Evolutionary conservation across 2,329 filamentous ascomycete species (phyloP), one percentile per base, ranked within the genome.

Genomic region (Colletotrichum sp.): DNA sequence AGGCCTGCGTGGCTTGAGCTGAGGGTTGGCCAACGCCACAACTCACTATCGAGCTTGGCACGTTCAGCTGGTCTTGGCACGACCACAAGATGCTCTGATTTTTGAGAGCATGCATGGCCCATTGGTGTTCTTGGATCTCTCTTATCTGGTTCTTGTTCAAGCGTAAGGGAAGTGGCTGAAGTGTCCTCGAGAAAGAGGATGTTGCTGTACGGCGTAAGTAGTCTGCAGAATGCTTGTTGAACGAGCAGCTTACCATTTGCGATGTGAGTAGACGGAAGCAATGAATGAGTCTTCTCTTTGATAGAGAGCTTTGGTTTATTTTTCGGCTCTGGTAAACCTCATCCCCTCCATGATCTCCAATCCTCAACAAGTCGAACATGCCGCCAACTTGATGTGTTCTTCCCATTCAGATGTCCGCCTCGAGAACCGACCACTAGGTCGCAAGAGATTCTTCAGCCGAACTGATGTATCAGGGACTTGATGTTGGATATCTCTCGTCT

Each of bases 211-310:
- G 39, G 39, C 18, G 5, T 44, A 5, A n/a, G 39, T 44, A 44
- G 39, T 8, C 18, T n/a, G 18, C 39, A 1, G 18, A 48, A 4
- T n/a, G 39, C 18, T 48, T 12, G 1, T 0, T 48, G 39, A 44
- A 44, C 18, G 18, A 1, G 39, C 5, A 0, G 0, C 39, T 44
- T 10, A 44, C 39, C 1, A 44, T 44, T 3, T 44, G 16, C 1
- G 0, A 1, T 48, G 18, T 12, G 2, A 1, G 18, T 22, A 22
- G 44, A 22, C 9, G 4, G n/a, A 1, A 48, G 44, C 44, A 22
- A 22, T 52, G 10, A 22, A 13, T 22, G 4, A 4, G 12, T 12
- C 12, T 13, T 22, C 18, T 1, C 5, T 13, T 52, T 22, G 10
- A 22, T 22, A 22, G 44, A 6, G 10, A 52, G n/a, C n/a, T 22